These are phyloP conservation scores for Sporothrix protearum DNA, from an alignment of 2,329 filamentous ascomycete species.

Conservation along the genomic window DNA sequence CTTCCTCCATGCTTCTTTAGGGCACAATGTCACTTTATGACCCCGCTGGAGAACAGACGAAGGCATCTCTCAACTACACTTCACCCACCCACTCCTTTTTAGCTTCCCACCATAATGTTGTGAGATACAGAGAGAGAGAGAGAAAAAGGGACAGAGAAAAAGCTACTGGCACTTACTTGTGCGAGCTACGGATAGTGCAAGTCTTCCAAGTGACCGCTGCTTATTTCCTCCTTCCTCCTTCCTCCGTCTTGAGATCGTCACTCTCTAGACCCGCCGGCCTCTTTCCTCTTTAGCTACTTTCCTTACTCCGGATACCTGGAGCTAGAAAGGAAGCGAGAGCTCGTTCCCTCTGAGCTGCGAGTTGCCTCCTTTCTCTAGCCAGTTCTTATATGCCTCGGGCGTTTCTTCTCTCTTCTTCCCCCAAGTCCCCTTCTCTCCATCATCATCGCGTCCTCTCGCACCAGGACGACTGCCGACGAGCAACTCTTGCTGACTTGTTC, in stretches of 20 bases:
- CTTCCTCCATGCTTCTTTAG: not conserved
- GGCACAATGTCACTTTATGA: not conserved
- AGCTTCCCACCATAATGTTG: not conserved
- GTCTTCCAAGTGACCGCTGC: not conserved
- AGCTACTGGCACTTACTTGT: not conserved
- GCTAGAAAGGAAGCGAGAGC: not conserved
- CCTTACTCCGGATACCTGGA: not conserved
- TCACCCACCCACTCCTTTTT: not conserved
- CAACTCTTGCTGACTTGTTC: not conserved
- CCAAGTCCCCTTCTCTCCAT: too few relatives aligned
- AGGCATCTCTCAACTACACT: not conserved
- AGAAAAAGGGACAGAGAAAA: not conserved
- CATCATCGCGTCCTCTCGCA: not conserved
- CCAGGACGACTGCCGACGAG: not conserved
- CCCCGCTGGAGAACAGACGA: not conserved
- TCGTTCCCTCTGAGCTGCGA: not conserved
- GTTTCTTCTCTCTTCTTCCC: not conserved
- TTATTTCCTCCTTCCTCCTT: not conserved
- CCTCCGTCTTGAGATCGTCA: not conserved
- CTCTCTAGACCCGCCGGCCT: not conserved
- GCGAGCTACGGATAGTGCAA: not conserved
- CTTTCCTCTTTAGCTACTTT: not conserved
- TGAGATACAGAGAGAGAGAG: not conserved
- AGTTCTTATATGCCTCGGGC: not conserved
- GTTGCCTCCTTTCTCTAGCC: not conserved